Evolutionary conservation across 306 rosid genomes (phyloP).

Genomic region (Quercus robur): DNA sequence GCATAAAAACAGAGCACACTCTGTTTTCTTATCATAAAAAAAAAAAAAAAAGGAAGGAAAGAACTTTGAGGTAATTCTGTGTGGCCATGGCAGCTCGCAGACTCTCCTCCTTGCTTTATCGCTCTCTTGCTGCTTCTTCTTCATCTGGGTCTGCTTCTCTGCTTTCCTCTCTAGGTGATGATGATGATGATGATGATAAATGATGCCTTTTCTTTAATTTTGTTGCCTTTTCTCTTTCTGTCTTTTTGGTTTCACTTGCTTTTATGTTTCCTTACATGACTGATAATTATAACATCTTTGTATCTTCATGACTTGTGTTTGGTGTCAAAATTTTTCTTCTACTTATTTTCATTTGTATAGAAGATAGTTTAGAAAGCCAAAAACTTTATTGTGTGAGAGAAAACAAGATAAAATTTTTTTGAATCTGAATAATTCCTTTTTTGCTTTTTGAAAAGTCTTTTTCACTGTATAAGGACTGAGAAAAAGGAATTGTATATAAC

Average conservation of each 20-base stretch:
- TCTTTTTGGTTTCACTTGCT: background rate
- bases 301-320: background rate
- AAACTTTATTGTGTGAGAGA: background rate
- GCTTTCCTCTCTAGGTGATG: slow-evolving; percentile 55
- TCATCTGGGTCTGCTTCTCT: slow-evolving; percentile 44
- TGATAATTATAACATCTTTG: background rate
- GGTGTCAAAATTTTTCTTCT: background rate
- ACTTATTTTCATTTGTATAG: background rate
- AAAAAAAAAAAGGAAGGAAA: background rate
- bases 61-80: background rate
- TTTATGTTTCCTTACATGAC: background rate
- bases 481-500: background rate
- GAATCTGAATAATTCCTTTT: background rate
- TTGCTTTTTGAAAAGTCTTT: background rate
- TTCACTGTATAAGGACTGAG: background rate
- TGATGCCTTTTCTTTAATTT: background rate
- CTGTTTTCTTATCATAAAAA: background rate
- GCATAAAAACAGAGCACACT: background rate
- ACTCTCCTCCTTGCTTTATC: slow-evolving; percentile 52
- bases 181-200: background rate
- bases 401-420: background rate
- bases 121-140: slow-evolving; percentile 40
- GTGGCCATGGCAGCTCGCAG: slow-evolving; percentile 74
- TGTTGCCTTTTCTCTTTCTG: background rate
- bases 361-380: background rate